Evolutionary conservation across 2,329 filamentous ascomycete genomes (phyloP).

Genomic region (Clarireedia sp.): DNA sequence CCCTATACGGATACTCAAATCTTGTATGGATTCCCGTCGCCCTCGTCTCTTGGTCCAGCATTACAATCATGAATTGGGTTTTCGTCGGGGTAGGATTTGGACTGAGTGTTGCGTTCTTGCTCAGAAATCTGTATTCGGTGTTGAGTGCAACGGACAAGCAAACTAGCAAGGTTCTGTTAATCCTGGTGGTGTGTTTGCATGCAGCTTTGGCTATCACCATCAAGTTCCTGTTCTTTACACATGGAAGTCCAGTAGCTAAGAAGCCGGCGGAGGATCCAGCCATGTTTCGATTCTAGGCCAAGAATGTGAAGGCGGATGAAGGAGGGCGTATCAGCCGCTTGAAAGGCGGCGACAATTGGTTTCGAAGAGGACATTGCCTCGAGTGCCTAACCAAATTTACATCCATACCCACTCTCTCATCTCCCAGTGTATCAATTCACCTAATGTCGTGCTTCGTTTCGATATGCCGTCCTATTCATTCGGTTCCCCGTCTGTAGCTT

Average conservation of each 20-base stretch:
- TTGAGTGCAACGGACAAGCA: constrained; percentile 88
- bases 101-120: constrained; percentile 72
- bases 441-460: no score
- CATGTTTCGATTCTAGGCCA: no score
- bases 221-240: constrained; percentile 93
- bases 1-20: constrained; percentile 92
- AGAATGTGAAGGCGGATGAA: no score
- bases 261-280: no score
- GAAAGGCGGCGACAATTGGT: no score
- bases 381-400: no score
- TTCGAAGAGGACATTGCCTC: no score
- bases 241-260: constrained; percentile 49
- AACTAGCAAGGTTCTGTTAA: constrained; percentile 78
- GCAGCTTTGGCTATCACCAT: constrained; percentile 87
- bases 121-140: constrained; percentile 84
- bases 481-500: no score
- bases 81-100: constrained; percentile 85
- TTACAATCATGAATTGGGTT: constrained; percentile 83
- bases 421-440: no score
- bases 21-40: constrained; percentile 96
- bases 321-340: no score
- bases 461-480: no score
- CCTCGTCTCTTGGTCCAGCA: constrained; percentile 79
- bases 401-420: no score
- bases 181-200: constrained; percentile 78